Evolutionary conservation across 441 rosid species (phyloP), one percentile per base, ranked within the genome.

Genomic region (Biscutella laevigata): DNA sequence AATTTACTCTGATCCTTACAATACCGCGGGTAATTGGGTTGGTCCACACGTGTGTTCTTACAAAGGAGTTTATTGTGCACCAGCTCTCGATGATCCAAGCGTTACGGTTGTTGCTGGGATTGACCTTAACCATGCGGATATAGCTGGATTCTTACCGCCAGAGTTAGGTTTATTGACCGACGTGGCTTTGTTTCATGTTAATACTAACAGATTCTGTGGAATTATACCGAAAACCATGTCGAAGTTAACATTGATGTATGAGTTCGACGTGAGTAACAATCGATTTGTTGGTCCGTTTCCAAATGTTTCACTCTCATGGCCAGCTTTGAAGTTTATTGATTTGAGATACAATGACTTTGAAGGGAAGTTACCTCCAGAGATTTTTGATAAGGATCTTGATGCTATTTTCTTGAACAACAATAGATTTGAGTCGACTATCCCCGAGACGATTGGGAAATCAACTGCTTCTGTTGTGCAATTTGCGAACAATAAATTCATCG

Each of bases 111-210:
- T 85, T 1, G 87, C 88, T 0, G 94, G 94, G 0, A 26, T 91
- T 17, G 98, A 91, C 44, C 62, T 91, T 17, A 91, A 91, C 61
- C 76, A 72, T 4, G 96, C 85, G 0, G 98, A 91, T 64, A 91
- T 91, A 35, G 98, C 98, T 0, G 96, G 82, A 0, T 77, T 73
- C 62, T 76, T 91, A 36, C 87, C 95, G 0, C 70, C 62, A 0
- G 90, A 87, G 64, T 20, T 91, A 38, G 96, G 94, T 11, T 47
- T 87, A 4, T 20, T 87, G 69, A 77, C 82, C 0, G 95, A 84
- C 42, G 12, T 76, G 2, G 81, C 85, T 0, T 46, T 87, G 44
- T 71, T 90, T 44, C 96, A 90, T 40, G 30, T 87, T 3, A 90
- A 87, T 39, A 51, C 92, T 0, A 87, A 90, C 70, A 67, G 96